Percentiles rank a stretch among this genome's conserved stretches.
phyloP scores from a whole-genome alignment of 495 filamentous ascomycete species.

The Aspergillus cavernicola region DNA sequence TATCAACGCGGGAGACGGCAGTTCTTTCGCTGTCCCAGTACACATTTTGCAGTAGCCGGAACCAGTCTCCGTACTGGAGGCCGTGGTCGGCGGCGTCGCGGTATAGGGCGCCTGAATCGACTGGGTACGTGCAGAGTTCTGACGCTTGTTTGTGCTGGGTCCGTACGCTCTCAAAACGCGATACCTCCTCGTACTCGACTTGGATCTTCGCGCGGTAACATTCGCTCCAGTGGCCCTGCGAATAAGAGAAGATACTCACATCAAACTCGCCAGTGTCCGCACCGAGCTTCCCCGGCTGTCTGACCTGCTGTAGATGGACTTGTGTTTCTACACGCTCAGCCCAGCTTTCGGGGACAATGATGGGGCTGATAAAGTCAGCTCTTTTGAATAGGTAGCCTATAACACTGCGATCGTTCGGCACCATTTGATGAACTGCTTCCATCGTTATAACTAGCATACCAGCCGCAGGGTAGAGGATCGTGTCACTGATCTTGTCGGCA shows the following conservation, averaged over 20 bases:
- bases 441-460: slow-evolving; percentile 33
- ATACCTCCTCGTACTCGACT: slow-evolving; percentile 12
- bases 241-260: not conserved
- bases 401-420: slow-evolving; percentile 13
- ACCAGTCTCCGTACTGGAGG: slow-evolving; percentile 21
- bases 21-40: slow-evolving; percentile 8
- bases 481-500: slow-evolving; percentile 11
- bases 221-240: slow-evolving; percentile 19
- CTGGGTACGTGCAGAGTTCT: not conserved
- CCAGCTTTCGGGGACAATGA: slow-evolving; percentile 25
- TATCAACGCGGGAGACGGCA: slow-evolving; percentile 8
- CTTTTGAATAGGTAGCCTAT: slow-evolving; percentile 30
- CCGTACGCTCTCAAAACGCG: not conserved
- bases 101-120: slow-evolving; percentile 1
- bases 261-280: not conserved
- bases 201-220: slow-evolving; percentile 29
- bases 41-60: slow-evolving; percentile 17
- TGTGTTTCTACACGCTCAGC: slow-evolving; percentile 22
- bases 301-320: slow-evolving; percentile 24
- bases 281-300: slow-evolving; percentile 9
- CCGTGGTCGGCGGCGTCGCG: slow-evolving; percentile 15
- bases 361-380: slow-evolving; percentile 29
- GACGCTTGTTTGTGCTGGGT: not conserved
- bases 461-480: slow-evolving; percentile 25
- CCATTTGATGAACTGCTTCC: slow-evolving; percentile 26